Base-by-base conservation (phyloP, 805 yeast species). In the Wickerhamiella dianesei region DNA sequence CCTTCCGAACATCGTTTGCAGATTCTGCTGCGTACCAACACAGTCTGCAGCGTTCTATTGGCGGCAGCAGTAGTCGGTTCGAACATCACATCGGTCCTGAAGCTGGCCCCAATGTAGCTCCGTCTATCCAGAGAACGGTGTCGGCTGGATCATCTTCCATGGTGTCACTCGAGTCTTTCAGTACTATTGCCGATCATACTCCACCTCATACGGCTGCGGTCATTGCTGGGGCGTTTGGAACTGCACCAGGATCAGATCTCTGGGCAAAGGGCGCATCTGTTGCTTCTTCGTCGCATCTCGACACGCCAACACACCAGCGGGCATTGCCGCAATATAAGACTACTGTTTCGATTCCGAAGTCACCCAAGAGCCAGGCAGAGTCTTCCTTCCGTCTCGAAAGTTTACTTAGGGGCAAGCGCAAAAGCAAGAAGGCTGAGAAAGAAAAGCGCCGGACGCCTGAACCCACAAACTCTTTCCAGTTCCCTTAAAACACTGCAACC, bases 1-100 rank as follows among this genome's bases (percentile, higher is more conserved):
- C 94, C 2, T 85, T 85, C 69, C 79, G 80, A 59, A 78, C 80
- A 18, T 73, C 82, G 22, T 68, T 83, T 53, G 87, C 84, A 0
- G 94, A 83, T 52, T 76, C 84, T 0, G 72, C 75, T 57, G 66
- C 49, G 4, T 48, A 47, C 19, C 35, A 21, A 4, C n/a, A 14
- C 4, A 14, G 29, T 39, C 16, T 12, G 6, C 41, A 39, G 19
- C 16, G 16, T n/a, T 12, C 19, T 18, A 14, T 40, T 14, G 13
- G 25, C 37, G 3, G 43, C 35, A 5, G 19, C 17, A 29, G 44
- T 46, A n/a, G n/a, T 29, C 36, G 35, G 22, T 37, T 44, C 25
- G 25, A 44, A 3, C 29, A 40, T 17, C 35, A 20, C 37, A 36
- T 39, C 36, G 41, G 12, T 12, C 12, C 16, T 3, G 46, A 36